Evolutionary conservation across 2,329 filamentous ascomycete species (phyloP), one percentile per base, ranked within the genome.

Genomic region (Beauveria sp.): DNA sequence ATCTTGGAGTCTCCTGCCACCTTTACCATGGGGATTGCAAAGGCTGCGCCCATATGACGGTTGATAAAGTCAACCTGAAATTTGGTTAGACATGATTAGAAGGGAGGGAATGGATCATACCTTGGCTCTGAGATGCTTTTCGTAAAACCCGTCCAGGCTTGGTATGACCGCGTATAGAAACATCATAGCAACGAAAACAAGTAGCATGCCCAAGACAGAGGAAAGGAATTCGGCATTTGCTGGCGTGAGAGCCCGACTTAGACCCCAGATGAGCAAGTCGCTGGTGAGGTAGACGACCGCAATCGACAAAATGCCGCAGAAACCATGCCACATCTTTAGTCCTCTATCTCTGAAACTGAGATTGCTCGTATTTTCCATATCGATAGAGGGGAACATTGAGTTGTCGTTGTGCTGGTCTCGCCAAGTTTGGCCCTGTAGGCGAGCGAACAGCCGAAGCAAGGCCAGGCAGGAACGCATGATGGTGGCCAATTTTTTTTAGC

Each of bases 1-100:
- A 20, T 70, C 67, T 8, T 77, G 64, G 12, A 64, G 2, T 68
- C 66, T n/a, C 71, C 66, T 45, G 76, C 74, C 16, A 82, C 74
- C 72, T 78, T 77, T 1, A 81, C 69, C 2, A 83, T 74, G 0
- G 81, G 80, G 2, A 82, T 74, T 0, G 78, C 76, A 65, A 83
- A 83, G 3, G 78, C 80, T 6, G 82, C 67, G 0, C 80, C 80
- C 65, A 83, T 76, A 66, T 83, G 78, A 3, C 74, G 69, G 64
- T 83, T 83, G 59, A 83, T 73, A 10, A 82, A 74, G 53, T 82
- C 75, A 24, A 80, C 73, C 79, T 83, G 55, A 2, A 5, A n/a
- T 22, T 16, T 20, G 12, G 3, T 38, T 5, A 38, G 34, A 38
- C 34, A 6, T 16, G 34, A 14, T 38, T 16, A 38, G 34, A 16